A percentile compares a stretch with the other conserved stretches of the same genome.
Evolutionary conservation across 176 grass and related monocot species (phyloP).

Genomic region (Oryza longistaminata): DNA sequence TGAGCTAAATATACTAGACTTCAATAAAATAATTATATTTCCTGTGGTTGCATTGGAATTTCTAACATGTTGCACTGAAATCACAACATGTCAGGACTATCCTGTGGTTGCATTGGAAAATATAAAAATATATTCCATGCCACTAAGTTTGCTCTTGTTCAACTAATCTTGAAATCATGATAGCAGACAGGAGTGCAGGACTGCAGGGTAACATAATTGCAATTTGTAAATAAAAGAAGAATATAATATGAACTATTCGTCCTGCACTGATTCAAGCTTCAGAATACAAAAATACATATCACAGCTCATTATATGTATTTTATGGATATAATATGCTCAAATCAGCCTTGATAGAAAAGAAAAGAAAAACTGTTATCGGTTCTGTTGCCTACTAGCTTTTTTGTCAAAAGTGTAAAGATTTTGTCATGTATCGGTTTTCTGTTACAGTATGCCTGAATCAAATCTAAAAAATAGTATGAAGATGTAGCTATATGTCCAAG

Average conservation of each 20-base stretch:
- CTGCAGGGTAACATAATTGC: not conserved
- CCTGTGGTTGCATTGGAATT: no score
- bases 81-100: not conserved
- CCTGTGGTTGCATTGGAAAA: not conserved
- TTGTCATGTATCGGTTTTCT: conserved; percentile 8
- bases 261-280: no score
- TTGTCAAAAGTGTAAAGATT: not conserved
- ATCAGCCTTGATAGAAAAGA: not conserved
- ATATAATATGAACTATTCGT: not conserved
- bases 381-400: not conserved
- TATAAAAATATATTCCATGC: not conserved
- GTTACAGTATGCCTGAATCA: not conserved
- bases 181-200: not conserved
- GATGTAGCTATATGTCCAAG: not conserved
- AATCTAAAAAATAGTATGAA: not conserved
- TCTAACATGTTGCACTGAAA: not conserved
- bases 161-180: not conserved
- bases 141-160: not conserved
- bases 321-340: not conserved
- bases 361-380: not conserved
- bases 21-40: not conserved
- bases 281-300: not conserved
- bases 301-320: not conserved
- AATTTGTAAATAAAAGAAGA: not conserved
- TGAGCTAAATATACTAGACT: not conserved